Base-by-base conservation (phyloP, 2,329 filamentous ascomycete species). In the Fusarium paranaense region DNA sequence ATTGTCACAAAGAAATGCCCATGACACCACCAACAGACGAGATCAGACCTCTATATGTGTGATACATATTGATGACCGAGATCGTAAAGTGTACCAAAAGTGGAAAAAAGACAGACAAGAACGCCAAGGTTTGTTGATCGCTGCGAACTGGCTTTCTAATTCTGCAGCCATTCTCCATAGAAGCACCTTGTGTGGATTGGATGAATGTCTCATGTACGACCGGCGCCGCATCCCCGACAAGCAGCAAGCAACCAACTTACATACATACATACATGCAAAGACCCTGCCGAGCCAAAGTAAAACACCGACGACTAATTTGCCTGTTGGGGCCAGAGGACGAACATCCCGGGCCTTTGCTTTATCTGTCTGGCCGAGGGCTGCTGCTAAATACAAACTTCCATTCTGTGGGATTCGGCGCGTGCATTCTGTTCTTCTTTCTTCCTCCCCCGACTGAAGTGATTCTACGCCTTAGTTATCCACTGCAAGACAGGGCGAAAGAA, bases 271-370 rank as follows among this genome's bases (percentile, higher is more conserved):
- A 42, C 57, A 68, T 62, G 68, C 56, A 64, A 60, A 71, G 54
- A 64, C 64, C 68, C 64, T 68, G 68, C 47, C 52, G 50, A 62
- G 50, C 37, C 25, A 67, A 64, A 50, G 60, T 50, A 67, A 67
- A 67, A 64, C 65, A 59, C 64, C 33, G 45, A 54, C 32, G 33
- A 64, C 22, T 61, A 52, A 65, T 65, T 65, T 65, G 33, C 64
- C 61, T 22, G 47, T 62, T 54, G 60, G 62, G 62, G 50, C 33
- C 50, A 50, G 60, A 64, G 37, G 30, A 66, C 47, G 58, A 61
- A 40, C 57, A 62, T 37, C 64, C 64, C 20, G 14, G 57, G 37
- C 13, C 20, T 33, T 56, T 42, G 52, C 58, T 62, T 35, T 66
- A 58, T 62, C 47, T 47, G 20, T 60, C 52, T 33, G 32, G 62